Evolutionary conservation across 2,329 filamentous ascomycete genomes (phyloP), one percentile per base, ranked within the genome.

Genomic region (Metarhizium anisopliae): DNA sequence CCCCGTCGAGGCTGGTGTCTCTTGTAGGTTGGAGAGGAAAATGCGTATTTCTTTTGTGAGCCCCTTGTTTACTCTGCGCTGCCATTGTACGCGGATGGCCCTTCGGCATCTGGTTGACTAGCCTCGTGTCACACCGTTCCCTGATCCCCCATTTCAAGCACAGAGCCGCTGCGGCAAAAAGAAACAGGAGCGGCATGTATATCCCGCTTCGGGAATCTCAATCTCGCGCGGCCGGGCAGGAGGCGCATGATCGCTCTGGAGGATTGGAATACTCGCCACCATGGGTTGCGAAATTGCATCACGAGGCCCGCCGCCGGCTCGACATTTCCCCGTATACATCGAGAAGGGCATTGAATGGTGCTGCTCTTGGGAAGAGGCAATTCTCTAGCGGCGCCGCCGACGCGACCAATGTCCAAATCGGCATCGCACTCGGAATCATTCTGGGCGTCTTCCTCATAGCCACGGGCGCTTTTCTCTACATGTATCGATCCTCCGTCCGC

Each of bases 341-440:
- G 20, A 25, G 20, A 25, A 25, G 20, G 20, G 20, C 20, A 13
- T 16, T 42, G 10, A 16, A 18, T 11, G 42, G 18, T 16, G n/a
- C 18, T 20, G 52, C 14, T 8, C 38, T 63, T 30, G 30, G 51
- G n/a, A 59, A 59, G 51, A 62, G 65, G 16, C 66, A 68, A 52
- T 64, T 66, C 55, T 66, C 65, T 38, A 58, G 58, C 38, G 62
- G 63, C 47, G 59, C 63, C 5, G 53, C 60, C 50, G 61, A 69
- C 16, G 68, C 71, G 43, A 69, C 67, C 38, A 73, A 76, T 60
- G 66, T 68, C 53, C 73, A 70, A 38, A 77, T 76, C 55, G 74
- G 74, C 54, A 65, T 75, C 56, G 67, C 73, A 3, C 69, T 77
- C 49, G 74, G 71, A 56, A 63, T 77, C 45, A 63, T 72, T 4